Evolutionary conservation across 805 yeast species (phyloP), one percentile per base, ranked within the genome.

Genomic region (Cyberlindnera euphorbiiphila): DNA sequence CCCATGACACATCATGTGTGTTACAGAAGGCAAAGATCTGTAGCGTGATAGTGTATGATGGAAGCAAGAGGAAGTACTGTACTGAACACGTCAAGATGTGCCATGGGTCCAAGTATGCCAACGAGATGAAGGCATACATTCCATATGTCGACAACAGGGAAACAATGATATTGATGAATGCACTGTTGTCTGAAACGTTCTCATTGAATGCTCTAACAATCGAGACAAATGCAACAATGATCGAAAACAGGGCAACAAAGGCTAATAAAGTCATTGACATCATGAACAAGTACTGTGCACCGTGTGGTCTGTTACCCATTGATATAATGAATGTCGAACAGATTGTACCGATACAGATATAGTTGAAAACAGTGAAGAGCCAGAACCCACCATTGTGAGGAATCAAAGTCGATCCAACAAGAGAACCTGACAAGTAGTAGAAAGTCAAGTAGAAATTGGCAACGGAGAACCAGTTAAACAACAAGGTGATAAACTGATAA

Each of bases 1-100:
- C 98, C 98, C 98, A 91, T 0, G 96, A 85, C 34, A 93, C 96
- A 68, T 91, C 98, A 64, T 91, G 98, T 3, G 97, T 91, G 60
- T 91, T 91, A 67, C 98, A 91, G 63, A 91, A 88, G 1, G 98
- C 97, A 65, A 88, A 91, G 42, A 93, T 88, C 63, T 91, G 97
- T 40, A 91, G 68, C 2, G 96, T 81, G 64, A 96, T 86, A 4
- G 94, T 84, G 59, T 88, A 91, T 0, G 94, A 81, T 18, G 98
- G 98, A 36, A 91, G 70, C 71, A 93, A 73, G 48, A 89, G 59
- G 64, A 91, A 85, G 68, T 93, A 91, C 60, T 91, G 98, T 5
- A 79, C 38, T 0, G 95, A 79, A 31, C 95, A 86, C 2, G 96
- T 83, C 27, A 93, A 33, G 58, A 91, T 77, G 57, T 93, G 98